Evolutionary conservation across 2,329 filamentous ascomycete species (phyloP), one percentile per base, ranked within the genome.

Genomic region (Trichophaea hybrida): DNA sequence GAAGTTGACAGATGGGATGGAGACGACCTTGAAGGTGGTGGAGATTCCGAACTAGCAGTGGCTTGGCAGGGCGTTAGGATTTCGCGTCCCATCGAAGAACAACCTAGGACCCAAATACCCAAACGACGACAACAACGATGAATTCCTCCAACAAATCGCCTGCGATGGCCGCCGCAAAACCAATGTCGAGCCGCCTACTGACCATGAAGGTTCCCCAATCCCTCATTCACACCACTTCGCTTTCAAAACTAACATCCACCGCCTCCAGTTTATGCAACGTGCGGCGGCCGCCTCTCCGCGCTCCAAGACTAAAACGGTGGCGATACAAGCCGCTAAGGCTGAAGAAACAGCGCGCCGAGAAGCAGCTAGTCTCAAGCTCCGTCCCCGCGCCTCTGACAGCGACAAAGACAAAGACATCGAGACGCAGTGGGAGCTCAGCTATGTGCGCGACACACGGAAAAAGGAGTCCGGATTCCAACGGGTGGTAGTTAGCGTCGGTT

Each of bases 131-230:
- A 6, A 17, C 48, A 17, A 35, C 50, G 4, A 53, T n/a, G 33
- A 53, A 37, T n/a, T n/a, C 77, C 13, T 35, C 35, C 24, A 34
- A 17, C 55, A 57, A 67, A 73, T 77, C 62, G 74, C 76, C 69
- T 82, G 76, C 71, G 61, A 76, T 80, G 31, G n/a, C 50, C 12
- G 48, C 55, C n/a, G 10, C 49, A 49, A 65, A 64, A 72, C 78
- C 77, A 50, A 89, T 94, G 82, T 95, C 90, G 64, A 90, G 85
- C 61, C 83, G 89, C 66, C 83, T 96, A 52, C 78, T 94, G 70
- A 90, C 86, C 40, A 96, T 95, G 89, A 94, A 94, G 73, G 79
- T 77, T 70, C 34, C 57, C 49, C 53, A 34, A 44, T 34, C 49
- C 51, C 12, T 12, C 35, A 48, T 58, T 33, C 55, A 51, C 49